Percentiles rank a stretch among this genome's conserved stretches.
Conservation (phyloP, 176 grass and related monocot species). For the Rhynchospora tenuis region DNA sequence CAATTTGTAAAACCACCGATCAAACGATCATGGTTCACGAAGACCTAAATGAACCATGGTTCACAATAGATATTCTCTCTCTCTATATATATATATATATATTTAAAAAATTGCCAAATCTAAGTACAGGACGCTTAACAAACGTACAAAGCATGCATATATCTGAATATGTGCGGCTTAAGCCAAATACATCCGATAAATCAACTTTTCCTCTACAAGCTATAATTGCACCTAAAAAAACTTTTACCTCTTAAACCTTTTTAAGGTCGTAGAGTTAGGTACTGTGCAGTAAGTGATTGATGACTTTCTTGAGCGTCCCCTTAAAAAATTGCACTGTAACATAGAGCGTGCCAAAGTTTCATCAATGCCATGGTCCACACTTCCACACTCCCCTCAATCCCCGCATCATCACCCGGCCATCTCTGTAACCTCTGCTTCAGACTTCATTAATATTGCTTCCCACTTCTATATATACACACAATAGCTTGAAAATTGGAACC, state of each 20-base stretch:
- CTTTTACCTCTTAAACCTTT: neutral
- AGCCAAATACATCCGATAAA: neutral
- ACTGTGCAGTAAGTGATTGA: neutral
- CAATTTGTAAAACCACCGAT: too few relatives aligned
- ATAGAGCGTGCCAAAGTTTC: constrained; percentile 40
- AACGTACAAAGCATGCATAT: too few relatives aligned
- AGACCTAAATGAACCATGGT: too few relatives aligned
- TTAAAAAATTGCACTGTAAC: neutral
- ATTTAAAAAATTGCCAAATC: too few relatives aligned
- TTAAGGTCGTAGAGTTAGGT: neutral
- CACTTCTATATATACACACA: neutral
- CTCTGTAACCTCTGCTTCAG: neutral
- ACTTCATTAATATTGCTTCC: neutral
- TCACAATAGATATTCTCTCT: too few relatives aligned
- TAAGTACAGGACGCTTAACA: too few relatives aligned
- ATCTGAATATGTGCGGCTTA: neutral
- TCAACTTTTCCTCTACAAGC: neutral
- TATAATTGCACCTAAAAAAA: neutral
- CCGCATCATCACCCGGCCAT: constrained; percentile 32
- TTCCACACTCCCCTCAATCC: constrained; percentile 30
- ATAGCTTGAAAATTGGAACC: neutral
- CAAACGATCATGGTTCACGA: too few relatives aligned
- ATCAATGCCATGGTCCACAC: constrained; percentile 19
- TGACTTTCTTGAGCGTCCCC: neutral
- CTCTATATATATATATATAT: too few relatives aligned